A percentile compares a stretch with the other conserved stretches of the same genome.
These are phyloP conservation scores for Podila epigama DNA, from an alignment of 192 early-diverging fungal genomes.

Conservation along the genomic window DNA sequence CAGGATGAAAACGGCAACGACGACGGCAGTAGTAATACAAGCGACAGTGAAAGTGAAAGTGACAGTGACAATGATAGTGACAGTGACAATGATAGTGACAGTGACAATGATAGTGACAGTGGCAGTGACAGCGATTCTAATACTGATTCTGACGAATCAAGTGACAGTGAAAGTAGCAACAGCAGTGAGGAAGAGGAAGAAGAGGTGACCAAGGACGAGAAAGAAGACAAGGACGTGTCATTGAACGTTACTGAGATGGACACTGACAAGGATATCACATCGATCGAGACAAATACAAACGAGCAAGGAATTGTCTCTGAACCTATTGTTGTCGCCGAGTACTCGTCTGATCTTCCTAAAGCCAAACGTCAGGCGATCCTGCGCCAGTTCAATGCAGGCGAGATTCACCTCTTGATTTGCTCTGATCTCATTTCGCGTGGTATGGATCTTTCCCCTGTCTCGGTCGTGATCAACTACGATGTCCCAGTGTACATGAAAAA, in stretches of 20 bases:
- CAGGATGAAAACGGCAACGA: background rate
- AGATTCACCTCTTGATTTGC: constrained; percentile 77
- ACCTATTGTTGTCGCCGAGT: constrained; percentile 65
- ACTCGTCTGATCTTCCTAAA: constrained; percentile 75
- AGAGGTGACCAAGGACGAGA: constrained; percentile 23
- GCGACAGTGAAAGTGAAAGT: background rate
- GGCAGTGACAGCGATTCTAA: constrained; percentile 1
- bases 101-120: background rate
- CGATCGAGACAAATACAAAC: background rate
- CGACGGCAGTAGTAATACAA: background rate
- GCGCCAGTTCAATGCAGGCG: constrained; percentile 70
- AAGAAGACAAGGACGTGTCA: constrained; percentile 15
- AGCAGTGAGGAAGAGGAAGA: constrained; percentile 1
- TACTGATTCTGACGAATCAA: no score
- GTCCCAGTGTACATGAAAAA: constrained; percentile 80
- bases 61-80: background rate
- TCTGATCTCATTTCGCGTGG: constrained; percentile 92
- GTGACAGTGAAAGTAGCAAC: background rate
- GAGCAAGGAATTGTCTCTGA: background rate
- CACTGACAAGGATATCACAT: background rate
- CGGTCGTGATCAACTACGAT: constrained; percentile 88
- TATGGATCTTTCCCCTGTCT: constrained; percentile 84
- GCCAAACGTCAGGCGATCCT: constrained; percentile 68
- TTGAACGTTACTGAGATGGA: background rate
- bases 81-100: background rate